Evolutionary conservation across 2,329 filamentous ascomycete species (phyloP), one percentile per base, ranked within the genome.

Genomic region (Xylaria sp.): DNA sequence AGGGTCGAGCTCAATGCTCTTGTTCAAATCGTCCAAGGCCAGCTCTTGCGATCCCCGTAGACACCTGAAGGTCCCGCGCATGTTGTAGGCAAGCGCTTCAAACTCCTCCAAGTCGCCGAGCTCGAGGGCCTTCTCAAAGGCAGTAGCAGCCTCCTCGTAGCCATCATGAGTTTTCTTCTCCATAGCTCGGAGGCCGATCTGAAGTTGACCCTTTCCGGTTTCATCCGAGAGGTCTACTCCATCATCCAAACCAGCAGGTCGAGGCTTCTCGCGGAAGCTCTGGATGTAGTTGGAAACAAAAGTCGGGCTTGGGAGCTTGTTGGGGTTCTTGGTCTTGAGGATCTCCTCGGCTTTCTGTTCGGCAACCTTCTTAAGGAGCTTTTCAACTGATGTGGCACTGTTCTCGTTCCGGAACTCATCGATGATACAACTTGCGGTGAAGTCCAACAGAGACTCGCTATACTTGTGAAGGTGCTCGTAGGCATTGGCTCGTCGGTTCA

Each of bases 261-360:
- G 88, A 57, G 89, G 86, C 83, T 92, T 93, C 67, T 90, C 86
- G 69, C 96, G 92, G 92, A 99, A 99, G 84, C 95, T 98, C 84
- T 98, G 95, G 38, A 99, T 91, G 82, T 99, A 99, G 86, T 99
- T 99, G 79, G 94, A 93, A 74, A 99, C 94, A 76, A 98, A 99
- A 13, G 94, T 97, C 36, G 96, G 92, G 81, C 94, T 97, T 23
- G 96, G 96, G 59, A 99, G 88, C 83, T 93, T 95, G 83, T 93
- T 92, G 40, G 86, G 84, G 82, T 96, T 95, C 81, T 94, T 95
- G 68, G 87, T 87, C 76, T 87, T 89, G 64, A 99, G 86, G 78
- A 99, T 97, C 72, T 89, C 90, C 83, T 95, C 94, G 72, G 93
- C 95, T 85, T 97, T 97, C 74, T 92, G 87, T 83, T 98, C 95